Percentiles rank a stretch among this genome's conserved stretches.
Conservation (phyloP, 129 eudicot species). For the Silybum marianum region DNA sequence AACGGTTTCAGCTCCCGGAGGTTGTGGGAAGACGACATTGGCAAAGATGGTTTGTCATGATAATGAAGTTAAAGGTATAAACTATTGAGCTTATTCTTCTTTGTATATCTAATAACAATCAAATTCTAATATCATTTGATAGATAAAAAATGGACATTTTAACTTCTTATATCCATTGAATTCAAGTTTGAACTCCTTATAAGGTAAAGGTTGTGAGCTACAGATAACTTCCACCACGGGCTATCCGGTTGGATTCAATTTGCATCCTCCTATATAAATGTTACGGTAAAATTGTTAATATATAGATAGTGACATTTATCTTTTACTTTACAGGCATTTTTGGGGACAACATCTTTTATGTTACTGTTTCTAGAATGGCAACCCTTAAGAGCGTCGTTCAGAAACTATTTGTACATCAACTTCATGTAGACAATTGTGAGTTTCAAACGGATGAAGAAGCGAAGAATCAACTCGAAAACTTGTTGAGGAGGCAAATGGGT, state of each 20-base stretch:
- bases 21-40: conserved; percentile 59
- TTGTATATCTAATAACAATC: not conserved
- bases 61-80: conserved; percentile 22
- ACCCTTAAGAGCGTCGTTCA: conserved; percentile 24
- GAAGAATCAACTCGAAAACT: conserved; percentile 23
- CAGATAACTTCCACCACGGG: too few relatives aligned
- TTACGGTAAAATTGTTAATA: not conserved
- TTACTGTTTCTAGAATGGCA: conserved; percentile 22
- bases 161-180: too few relatives aligned
- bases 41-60: conserved; percentile 49
- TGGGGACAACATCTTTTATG: conserved; percentile 35
- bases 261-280: not conserved
- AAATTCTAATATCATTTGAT: not conserved
- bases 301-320: not conserved
- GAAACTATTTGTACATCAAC: conserved; percentile 21
- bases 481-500: not conserved
- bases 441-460: conserved; percentile 42
- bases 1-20: conserved; percentile 47
- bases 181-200: too few relatives aligned
- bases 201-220: too few relatives aligned
- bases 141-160: too few relatives aligned
- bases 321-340: conserved; percentile 14
- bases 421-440: not conserved
- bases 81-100: not conserved
- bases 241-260: not conserved